These are phyloP conservation scores for Myotisia sp. DNA, from an alignment of 2,329 filamentous ascomycete species.

Conservation along the genomic window DNA sequence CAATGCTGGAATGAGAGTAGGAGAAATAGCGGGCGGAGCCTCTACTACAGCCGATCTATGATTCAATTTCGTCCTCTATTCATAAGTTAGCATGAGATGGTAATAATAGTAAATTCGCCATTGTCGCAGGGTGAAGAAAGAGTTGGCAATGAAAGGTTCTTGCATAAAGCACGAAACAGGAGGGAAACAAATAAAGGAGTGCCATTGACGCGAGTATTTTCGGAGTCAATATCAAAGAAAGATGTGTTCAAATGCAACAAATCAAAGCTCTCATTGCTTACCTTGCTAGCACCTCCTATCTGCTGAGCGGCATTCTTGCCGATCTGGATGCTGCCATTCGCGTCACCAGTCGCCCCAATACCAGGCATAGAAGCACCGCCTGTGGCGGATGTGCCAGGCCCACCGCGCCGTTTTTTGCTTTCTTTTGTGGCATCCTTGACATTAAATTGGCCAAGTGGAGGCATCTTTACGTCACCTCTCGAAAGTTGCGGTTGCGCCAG, in stretches of 20 bases:
- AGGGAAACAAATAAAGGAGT: too few species aligned
- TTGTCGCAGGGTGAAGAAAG: too few species aligned
- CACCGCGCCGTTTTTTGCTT: conserved; percentile 69
- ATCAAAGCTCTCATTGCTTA: too few species aligned
- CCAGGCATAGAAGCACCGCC: conserved; percentile 16
- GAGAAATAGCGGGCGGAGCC: conserved; percentile 50
- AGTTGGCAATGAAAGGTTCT: too few species aligned
- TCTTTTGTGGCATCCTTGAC: conserved; percentile 73
- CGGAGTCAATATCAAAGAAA: too few species aligned
- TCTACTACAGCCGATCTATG: conserved; percentile 49
- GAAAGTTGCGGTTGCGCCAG: conserved; percentile 38
- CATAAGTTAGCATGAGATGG: too few species aligned
- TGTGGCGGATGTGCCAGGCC: conserved; percentile 30
- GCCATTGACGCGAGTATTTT: too few species aligned
- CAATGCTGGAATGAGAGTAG: conserved; percentile 73
- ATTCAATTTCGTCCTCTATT: conserved; percentile 55
- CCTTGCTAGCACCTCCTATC: conserved; percentile 38
- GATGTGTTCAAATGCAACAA: too few species aligned
- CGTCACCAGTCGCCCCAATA: conserved; percentile 18
- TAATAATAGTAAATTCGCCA: too few species aligned
- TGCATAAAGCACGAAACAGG: too few species aligned
- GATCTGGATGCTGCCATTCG: conserved; percentile 19
- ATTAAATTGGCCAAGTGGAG: conserved; percentile 88
- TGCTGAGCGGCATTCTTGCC: conserved; percentile 25
- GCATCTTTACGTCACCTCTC: conserved; percentile 52